Evolutionary conservation across 768 basidiomycete species (phyloP), one percentile per base, ranked within the genome.

Genomic region (Trametes gibbosa): DNA sequence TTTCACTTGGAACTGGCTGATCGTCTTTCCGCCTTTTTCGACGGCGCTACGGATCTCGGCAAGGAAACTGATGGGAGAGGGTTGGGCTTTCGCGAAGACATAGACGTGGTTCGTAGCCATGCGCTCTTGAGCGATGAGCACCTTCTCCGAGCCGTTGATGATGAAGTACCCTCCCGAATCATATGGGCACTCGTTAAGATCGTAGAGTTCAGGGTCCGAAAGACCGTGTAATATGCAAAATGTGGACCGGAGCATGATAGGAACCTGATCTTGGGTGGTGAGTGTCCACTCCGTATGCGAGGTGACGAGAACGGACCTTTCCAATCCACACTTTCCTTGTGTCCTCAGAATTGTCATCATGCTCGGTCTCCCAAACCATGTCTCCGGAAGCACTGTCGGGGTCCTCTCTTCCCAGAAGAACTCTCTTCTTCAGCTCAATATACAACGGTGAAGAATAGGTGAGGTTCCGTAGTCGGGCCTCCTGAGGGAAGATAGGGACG

Each of bases 31-130:
- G 56, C 96, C 95, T 70, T 93, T 96, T 76, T 98, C 97, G 13
- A 98, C 92, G 5, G 95, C 94, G 73, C 92, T 95, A 61, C 96
- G 89, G 73, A 99, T 97, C 73, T 98, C 95, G 37, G 97, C 94
- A 42, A 98, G 83, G 75, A 96, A 97, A 64, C 87, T 93, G 66
- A 97, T 91, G 1, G 95, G 95, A 17, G 94, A 95, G 3, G 96
- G 95, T 65, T 96, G 93, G 0, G 92, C 92, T 75, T 98, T 99
- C 51, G 95, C 94, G 69, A 99, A 99, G 52, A 98, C 95, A 74
- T 98, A 99, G 64, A 99, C 97, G 69, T 97, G 95, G 76, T 99
- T 99, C 23, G 94, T 95, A 10, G 97, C 96, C 95, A 98, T 98
- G 52, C 97, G 87, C 73, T 99, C 97, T 73, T 99, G 97, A 1